A percentile compares a stretch with the other conserved stretches of the same genome.
Conservation (phyloP, 495 filamentous ascomycete genomes). For the Lasiosphaeris hirsuta region DNA sequence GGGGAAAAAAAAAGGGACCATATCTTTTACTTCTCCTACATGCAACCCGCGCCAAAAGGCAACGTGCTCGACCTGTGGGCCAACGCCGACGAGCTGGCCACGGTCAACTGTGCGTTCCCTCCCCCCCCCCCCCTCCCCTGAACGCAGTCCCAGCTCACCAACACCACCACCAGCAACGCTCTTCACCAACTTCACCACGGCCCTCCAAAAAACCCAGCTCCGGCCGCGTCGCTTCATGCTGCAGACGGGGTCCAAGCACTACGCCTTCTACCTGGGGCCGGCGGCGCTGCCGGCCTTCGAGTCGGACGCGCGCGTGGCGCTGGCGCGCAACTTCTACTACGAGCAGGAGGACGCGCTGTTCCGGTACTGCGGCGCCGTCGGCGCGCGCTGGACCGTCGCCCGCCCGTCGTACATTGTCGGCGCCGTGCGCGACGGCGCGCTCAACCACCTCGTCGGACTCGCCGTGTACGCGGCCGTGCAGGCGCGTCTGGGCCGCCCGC, state of each 20-base stretch:
- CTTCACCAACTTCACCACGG: constrained; percentile 47
- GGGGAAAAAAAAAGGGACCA: constrained; percentile 41
- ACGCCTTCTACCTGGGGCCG: constrained; percentile 50
- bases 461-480: constrained; percentile 47
- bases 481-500: constrained; percentile 30
- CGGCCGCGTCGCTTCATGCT: constrained; percentile 48
- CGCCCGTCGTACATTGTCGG: constrained; percentile 49
- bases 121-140: background rate
- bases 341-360: constrained; percentile 46
- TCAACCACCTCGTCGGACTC: constrained; percentile 49
- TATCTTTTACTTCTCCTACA: constrained; percentile 56
- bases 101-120: constrained; percentile 34
- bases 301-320: constrained; percentile 39
- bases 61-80: constrained; percentile 41
- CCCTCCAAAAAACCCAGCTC: constrained; percentile 38
- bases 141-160: constrained; percentile 6
- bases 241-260: constrained; percentile 51
- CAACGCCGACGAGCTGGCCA: constrained; percentile 42
- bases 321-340: constrained; percentile 52
- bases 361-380: constrained; percentile 30
- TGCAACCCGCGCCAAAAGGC: constrained; percentile 41
- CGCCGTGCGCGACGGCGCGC: constrained; percentile 46
- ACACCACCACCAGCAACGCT: constrained; percentile 24
- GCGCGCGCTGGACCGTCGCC: constrained; percentile 36
- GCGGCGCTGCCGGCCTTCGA: constrained; percentile 43